phyloP scores from a whole-genome alignment of 345 rosid species.

The Anacardium occidentale region DNA sequence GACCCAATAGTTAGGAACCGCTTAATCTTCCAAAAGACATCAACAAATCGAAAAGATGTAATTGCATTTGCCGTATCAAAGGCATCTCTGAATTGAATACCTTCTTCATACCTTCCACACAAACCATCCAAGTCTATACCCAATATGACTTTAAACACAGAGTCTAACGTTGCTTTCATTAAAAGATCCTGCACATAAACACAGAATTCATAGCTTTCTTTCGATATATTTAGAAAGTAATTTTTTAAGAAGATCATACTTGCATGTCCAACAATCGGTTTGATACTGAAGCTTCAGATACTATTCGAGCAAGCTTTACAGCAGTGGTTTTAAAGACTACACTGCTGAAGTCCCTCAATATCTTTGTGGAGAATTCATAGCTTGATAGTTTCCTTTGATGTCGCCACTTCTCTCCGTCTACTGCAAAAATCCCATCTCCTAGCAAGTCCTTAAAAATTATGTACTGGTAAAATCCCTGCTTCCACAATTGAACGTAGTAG shows the following conservation, averaged over 20 bases:
- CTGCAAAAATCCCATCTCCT: conserved; percentile 42
- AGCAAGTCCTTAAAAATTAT: conserved; percentile 7
- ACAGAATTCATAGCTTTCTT: neutral
- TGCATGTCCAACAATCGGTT: conserved; percentile 28
- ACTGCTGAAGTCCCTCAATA: conserved; percentile 33
- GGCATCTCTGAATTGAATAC: conserved; percentile 14
- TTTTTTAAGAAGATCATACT: neutral
- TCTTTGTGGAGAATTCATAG: conserved; percentile 35
- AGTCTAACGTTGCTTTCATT: conserved; percentile 28
- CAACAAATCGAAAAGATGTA: neutral
- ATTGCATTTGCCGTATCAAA: conserved; percentile 24
- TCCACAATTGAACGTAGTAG: neutral
- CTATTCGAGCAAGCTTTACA: conserved; percentile 26
- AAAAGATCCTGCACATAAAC: conserved; percentile 24
- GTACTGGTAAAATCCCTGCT: conserved; percentile 15
- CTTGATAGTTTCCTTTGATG: conserved; percentile 38
- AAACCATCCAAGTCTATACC: conserved; percentile 29
- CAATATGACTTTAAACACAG: conserved; percentile 25
- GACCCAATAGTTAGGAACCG: conserved; percentile 27
- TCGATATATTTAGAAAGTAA: neutral
- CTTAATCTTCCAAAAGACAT: conserved; percentile 27
- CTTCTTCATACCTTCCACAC: conserved; percentile 18
- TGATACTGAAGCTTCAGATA: conserved; percentile 21
- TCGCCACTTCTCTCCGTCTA: conserved; percentile 45
- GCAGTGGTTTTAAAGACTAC: conserved; percentile 28